Base-by-base conservation (phyloP, 2,329 filamentous ascomycete genomes). In the Sclerotinia subarctica region DNA sequence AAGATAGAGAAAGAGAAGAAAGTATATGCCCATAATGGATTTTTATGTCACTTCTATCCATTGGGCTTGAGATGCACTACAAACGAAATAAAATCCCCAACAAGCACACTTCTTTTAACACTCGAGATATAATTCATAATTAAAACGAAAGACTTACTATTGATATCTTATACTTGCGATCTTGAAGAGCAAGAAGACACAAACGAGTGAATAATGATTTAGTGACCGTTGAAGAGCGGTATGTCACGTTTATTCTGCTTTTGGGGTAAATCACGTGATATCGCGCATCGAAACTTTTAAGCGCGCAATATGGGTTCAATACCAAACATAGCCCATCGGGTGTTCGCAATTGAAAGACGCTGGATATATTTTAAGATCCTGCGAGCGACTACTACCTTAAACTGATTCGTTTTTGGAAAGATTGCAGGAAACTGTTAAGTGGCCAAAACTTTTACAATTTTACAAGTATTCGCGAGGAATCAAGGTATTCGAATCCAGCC, bases 161-260 rank as follows among this genome's bases (percentile, higher is more conserved):
- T 1, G 8, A 7, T 24, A 24, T 8, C 13, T 38, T 29, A 29
- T 29, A 7, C n/a, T 1, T 5, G 3, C 21, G 3, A n/a, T 0
- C 0, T 1, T 35, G 1, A 1, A 24, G 19, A 56, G 26, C 26
- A n/a, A 13, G 38, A 56, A 17, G 2, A 15, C 17, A 26, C 15
- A 8, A n/a, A 21, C 5, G n/a, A 5, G 3, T 3, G 32, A 3
- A 35, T 56, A 38, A 56, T 38, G 26, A 8, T 47, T 32, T n/a
- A 11, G 21, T 54, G 52, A 32, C 8, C 15, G 8, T 32, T 54
- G 52, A 32, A 29, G 29, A 38, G 8, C 29, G 29, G 29, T 35
- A 26, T 17, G 15, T 42, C 38, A 42, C 15, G 15, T 42, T 17
- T 6, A 13, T 5, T 42, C 32, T 21, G 0, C 13, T 35, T 4